Conservation (phyloP, 805 yeast genomes). For the Maudiozyma turicensis region DNA sequence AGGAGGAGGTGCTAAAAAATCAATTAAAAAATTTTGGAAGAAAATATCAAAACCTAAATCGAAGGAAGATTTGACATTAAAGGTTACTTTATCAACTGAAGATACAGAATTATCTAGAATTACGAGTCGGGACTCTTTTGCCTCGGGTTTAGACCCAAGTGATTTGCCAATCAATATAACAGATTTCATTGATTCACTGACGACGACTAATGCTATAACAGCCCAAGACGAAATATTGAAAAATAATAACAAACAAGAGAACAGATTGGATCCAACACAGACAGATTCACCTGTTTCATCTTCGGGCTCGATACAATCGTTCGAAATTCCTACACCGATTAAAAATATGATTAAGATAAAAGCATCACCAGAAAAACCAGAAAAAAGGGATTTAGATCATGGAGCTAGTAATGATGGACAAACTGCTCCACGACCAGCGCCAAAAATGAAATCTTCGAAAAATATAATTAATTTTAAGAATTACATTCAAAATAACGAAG, state of each 20-base stretch:
- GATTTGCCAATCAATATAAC: constrained; percentile 20
- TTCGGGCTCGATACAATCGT: constrained; percentile 7
- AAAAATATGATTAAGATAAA: constrained; percentile 17
- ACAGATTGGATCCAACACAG: neutral
- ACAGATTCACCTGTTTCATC: neutral
- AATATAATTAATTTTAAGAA: constrained; percentile 5
- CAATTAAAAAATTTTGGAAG: constrained; percentile 1
- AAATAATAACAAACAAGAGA: neutral
- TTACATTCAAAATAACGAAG: constrained; percentile 1
- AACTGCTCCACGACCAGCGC: neutral
- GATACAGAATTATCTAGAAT: neutral
- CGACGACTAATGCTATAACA: neutral
- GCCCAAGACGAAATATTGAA: neutral
- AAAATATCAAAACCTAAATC: neutral
- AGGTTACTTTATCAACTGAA: neutral
- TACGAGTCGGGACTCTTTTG: constrained; percentile 4
- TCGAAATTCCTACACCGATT: constrained; percentile 19
- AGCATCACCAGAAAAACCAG: constrained; percentile 12
- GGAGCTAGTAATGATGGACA: neutral
- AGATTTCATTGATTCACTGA: constrained; percentile 9
- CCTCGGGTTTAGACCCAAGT: constrained; percentile 9
- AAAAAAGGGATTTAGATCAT: neutral
- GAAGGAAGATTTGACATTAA: neutral
- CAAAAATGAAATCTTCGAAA: constrained; percentile 1
- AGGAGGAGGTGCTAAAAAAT: neutral